Conservation (phyloP, 2,329 filamentous ascomycete genomes). For the Pseudofabraea citricarpa region DNA sequence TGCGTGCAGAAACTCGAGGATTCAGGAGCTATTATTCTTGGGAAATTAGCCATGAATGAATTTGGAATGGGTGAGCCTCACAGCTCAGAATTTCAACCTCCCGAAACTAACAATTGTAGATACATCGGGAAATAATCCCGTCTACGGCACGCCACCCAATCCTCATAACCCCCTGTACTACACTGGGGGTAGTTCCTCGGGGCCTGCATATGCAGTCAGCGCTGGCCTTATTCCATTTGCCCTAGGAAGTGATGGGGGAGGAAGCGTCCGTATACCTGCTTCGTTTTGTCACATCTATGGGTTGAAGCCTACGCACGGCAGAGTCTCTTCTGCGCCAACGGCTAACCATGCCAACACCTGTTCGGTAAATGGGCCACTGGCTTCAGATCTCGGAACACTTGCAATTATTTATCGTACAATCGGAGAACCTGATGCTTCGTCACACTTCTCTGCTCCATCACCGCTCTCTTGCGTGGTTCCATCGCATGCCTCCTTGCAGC, state of each 20-base stretch:
- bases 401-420: slow-evolving; percentile 61
- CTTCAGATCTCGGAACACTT: slow-evolving; percentile 61
- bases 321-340: slow-evolving; percentile 42
- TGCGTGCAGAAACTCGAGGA: slow-evolving; percentile 65
- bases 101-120: not conserved
- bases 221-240: slow-evolving; percentile 56
- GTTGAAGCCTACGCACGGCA: slow-evolving; percentile 5
- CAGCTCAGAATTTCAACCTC: not conserved
- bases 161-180: slow-evolving; percentile 1
- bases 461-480: not conserved
- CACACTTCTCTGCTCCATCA: not conserved
- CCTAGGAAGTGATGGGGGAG: slow-evolving; percentile 79
- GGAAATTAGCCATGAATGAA: slow-evolving; percentile 84
- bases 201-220: slow-evolving; percentile 77
- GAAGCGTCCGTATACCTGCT: slow-evolving; percentile 60
- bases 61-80: slow-evolving; percentile 36
- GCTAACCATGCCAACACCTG: slow-evolving; percentile 55
- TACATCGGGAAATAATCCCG: slow-evolving; percentile 1
- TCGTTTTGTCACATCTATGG: slow-evolving; percentile 34
- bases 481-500: slow-evolving; percentile 33
- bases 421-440: slow-evolving; percentile 31
- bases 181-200: slow-evolving; percentile 80
- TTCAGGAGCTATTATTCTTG: slow-evolving; percentile 66
- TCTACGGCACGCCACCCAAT: slow-evolving; percentile 1
- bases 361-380: slow-evolving; percentile 63